phyloP scores from a whole-genome alignment of 148 eudicot species.

The Arbutus unedo region DNA sequence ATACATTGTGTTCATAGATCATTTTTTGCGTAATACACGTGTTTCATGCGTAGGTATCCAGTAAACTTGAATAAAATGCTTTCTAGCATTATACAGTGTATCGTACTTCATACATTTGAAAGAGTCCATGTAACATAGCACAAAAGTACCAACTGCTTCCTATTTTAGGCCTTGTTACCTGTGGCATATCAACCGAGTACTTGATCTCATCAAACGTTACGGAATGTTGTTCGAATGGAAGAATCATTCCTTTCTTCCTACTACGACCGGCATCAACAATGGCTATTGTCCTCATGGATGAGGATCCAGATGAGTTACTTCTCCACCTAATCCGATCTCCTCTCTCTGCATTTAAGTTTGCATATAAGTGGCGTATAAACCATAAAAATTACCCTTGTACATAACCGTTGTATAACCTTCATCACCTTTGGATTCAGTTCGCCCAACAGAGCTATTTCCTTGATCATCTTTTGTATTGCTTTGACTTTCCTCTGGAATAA shows the following conservation, averaged over 20 bases:
- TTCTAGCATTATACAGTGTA: too few species aligned
- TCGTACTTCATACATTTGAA: too few species aligned
- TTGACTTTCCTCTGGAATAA: conserved; percentile 45
- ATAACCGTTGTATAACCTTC: too few species aligned
- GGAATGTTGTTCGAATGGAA: conserved; percentile 66
- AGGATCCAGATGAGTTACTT: conserved; percentile 10
- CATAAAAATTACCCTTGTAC: too few species aligned
- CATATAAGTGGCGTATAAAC: background rate
- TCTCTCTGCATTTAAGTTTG: conserved; percentile 32
- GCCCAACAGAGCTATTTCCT: conserved; percentile 1
- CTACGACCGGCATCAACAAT: conserved; percentile 20
- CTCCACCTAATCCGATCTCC: conserved; percentile 25
- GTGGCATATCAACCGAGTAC: conserved; percentile 75
- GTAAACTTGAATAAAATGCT: too few species aligned
- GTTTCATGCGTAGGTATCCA: too few species aligned
- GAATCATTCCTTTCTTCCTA: conserved; percentile 47
- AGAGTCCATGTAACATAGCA: too few species aligned
- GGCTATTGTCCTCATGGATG: conserved; percentile 1
- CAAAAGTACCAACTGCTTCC: too few species aligned
- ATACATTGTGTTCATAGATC: too few species aligned
- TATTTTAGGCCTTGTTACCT: conserved; percentile 24
- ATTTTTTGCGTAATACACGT: too few species aligned
- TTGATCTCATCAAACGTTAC: conserved; percentile 56
- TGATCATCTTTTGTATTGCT: conserved; percentile 26
- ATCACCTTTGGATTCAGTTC: too few species aligned